These are phyloP conservation scores for Mycena belliarum DNA, from an alignment of 768 basidiomycete species.

Conservation along the genomic window DNA sequence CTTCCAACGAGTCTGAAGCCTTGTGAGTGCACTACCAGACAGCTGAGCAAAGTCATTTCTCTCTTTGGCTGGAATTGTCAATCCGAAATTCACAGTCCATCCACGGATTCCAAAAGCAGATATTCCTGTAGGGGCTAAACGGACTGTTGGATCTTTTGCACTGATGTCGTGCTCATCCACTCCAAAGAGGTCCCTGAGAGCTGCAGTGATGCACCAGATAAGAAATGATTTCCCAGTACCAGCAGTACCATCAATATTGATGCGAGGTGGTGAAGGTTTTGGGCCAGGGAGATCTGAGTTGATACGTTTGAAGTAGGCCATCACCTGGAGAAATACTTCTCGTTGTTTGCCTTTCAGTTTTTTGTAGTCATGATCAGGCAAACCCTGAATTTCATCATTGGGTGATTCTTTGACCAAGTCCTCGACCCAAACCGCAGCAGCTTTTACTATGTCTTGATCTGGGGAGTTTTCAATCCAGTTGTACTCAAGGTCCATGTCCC, in stretches of 20 bases:
- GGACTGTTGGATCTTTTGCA: slow-evolving; percentile 22
- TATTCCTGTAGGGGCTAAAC: slow-evolving; percentile 28
- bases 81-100: slow-evolving; percentile 25
- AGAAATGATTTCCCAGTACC: slow-evolving; percentile 31
- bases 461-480: slow-evolving; percentile 25
- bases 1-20: slow-evolving; percentile 23
- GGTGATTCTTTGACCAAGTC: slow-evolving; percentile 23
- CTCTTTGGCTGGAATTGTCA: slow-evolving; percentile 17
- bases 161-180: slow-evolving; percentile 2
- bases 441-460: background rate
- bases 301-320: slow-evolving; percentile 18
- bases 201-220: slow-evolving; percentile 26
- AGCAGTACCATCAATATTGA: slow-evolving; percentile 31
- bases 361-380: slow-evolving; percentile 18
- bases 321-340: slow-evolving; percentile 18
- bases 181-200: slow-evolving; percentile 17
- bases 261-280: slow-evolving; percentile 11
- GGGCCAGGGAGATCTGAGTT: background rate
- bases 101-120: slow-evolving; percentile 27
- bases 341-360: slow-evolving; percentile 15
- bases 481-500: slow-evolving; percentile 25
- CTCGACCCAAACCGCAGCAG: slow-evolving; percentile 21
- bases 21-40: background rate
- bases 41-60: slow-evolving; percentile 9
- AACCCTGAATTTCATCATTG: slow-evolving; percentile 25